Percentiles rank a stretch among this genome's conserved stretches.
Conservation (phyloP, 495 filamentous ascomycete genomes). For the Podospora pseudoanserina region DNA sequence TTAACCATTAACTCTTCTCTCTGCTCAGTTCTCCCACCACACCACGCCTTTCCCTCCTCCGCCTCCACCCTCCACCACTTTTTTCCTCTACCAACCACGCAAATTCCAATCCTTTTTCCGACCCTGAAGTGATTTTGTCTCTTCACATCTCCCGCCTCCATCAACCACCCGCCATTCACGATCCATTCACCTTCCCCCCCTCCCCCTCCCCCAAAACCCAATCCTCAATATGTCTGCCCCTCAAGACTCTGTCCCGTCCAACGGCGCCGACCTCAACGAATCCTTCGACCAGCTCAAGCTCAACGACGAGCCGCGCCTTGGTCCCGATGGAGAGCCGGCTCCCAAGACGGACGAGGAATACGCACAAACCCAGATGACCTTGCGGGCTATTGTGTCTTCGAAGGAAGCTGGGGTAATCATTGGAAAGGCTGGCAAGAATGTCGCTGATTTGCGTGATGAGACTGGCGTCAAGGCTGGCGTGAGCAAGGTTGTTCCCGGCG, state of each 20-base stretch:
- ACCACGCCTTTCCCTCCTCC: not conserved
- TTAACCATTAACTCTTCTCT: not conserved
- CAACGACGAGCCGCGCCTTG: constrained; percentile 53
- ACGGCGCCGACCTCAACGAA: constrained; percentile 49
- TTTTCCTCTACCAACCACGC: not conserved
- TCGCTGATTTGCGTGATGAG: constrained; percentile 93
- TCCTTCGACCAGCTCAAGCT: constrained; percentile 47
- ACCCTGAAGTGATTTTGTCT: not conserved
- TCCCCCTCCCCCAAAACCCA: not conserved
- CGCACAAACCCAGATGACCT: constrained; percentile 80
- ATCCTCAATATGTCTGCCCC: constrained; percentile 43
- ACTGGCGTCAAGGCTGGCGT: constrained; percentile 97
- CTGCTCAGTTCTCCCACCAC: not conserved
- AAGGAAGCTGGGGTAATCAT: constrained; percentile 99
- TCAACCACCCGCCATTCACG: constrained; percentile 1
- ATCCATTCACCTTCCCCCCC: not conserved
- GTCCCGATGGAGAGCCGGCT: constrained; percentile 64
- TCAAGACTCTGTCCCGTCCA: constrained; percentile 42
- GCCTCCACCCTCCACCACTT: not conserved
- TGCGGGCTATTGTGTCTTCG: constrained; percentile 95
- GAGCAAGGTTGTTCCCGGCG: constrained; percentile 95
- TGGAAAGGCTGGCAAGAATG: constrained; percentile 96
- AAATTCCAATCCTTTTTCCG: not conserved
- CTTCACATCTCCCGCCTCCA: not conserved
- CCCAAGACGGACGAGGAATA: constrained; percentile 96